These are phyloP conservation scores for Aureobasidium sp. DNA, from an alignment of 2,329 filamentous ascomycete genomes.

Conservation along the genomic window DNA sequence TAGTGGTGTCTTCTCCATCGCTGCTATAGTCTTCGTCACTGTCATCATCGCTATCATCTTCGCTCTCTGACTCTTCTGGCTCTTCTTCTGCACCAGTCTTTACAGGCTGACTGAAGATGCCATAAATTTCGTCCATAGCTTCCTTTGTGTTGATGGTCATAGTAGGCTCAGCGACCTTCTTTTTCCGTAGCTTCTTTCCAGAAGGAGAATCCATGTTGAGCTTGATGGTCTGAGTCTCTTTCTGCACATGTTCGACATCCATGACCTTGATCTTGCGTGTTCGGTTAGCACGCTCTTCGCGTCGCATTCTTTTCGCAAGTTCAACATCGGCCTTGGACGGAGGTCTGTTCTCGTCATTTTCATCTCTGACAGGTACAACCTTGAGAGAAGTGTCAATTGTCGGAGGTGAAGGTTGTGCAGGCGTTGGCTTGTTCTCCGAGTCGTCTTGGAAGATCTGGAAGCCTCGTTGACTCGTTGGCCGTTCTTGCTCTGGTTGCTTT, in stretches of 20 bases:
- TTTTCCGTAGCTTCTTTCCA: constrained; percentile 74
- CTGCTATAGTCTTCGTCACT: constrained; percentile 71
- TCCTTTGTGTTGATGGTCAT: constrained; percentile 96
- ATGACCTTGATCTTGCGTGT: constrained; percentile 62
- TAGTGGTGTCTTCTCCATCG: constrained; percentile 71
- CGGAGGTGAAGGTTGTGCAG: neutral
- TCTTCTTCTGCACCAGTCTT: constrained; percentile 40
- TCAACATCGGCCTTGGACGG: constrained; percentile 32
- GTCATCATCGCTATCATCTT: constrained; percentile 60
- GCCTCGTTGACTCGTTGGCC: constrained; percentile 17
- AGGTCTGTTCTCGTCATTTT: constrained; percentile 42
- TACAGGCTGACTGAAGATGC: constrained; percentile 87
- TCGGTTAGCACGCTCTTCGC: constrained; percentile 43
- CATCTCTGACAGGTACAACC: constrained; percentile 30
- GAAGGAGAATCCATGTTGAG: constrained; percentile 87
- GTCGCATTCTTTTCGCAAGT: constrained; percentile 41
- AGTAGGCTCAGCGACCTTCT: constrained; percentile 70
- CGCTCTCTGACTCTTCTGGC: constrained; percentile 52
- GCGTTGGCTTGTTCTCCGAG: constrained; percentile 18
- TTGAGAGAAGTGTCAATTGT: constrained; percentile 24
- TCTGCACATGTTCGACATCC: constrained; percentile 64
- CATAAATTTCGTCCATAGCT: constrained; percentile 95
- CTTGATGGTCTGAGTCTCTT: constrained; percentile 93
- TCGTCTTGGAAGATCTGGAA: constrained; percentile 9
- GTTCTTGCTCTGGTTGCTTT: neutral